Percentiles rank a stretch among this genome's conserved stretches.
These are phyloP conservation scores for Tricholomella constricta DNA, from an alignment of 768 basidiomycete species.

Conservation along the genomic window DNA sequence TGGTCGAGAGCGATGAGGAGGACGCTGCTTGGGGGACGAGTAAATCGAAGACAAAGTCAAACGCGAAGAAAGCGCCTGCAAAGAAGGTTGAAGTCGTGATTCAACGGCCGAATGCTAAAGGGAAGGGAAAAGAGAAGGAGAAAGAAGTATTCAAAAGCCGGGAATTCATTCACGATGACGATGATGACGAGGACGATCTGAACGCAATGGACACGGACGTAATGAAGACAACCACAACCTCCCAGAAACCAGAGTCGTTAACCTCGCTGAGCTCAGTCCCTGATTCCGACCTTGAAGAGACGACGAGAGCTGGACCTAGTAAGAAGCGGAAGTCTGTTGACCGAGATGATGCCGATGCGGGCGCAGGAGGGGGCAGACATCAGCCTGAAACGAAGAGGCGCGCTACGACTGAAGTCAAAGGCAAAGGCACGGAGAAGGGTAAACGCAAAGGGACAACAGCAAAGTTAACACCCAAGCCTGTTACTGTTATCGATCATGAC, in stretches of 20 bases:
- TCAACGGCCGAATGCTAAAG: constrained; percentile 23
- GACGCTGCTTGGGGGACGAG: constrained; percentile 13
- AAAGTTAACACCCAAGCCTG: neutral
- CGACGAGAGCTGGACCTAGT: constrained; percentile 12
- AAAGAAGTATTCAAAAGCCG: constrained; percentile 42
- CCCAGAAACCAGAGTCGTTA: constrained; percentile 15
- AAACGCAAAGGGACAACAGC: neutral
- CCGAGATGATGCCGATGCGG: constrained; percentile 23
- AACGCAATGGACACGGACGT: constrained; percentile 12
- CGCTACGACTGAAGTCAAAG: constrained; percentile 12
- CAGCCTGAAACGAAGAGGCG: constrained; percentile 1
- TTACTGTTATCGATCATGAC: neutral
- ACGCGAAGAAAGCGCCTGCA: constrained; percentile 27
- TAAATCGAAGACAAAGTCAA: constrained; percentile 21
- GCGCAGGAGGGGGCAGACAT: neutral
- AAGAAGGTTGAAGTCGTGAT: constrained; percentile 21
- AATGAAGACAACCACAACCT: neutral
- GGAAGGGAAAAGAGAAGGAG: constrained; percentile 29
- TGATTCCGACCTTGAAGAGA: constrained; percentile 28
- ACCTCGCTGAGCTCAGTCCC: constrained; percentile 26
- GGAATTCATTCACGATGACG: constrained; percentile 41
- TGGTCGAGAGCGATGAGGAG: neutral
- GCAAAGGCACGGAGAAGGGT: constrained; percentile 13
- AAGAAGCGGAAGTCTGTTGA: constrained; percentile 29
- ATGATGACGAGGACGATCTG: constrained; percentile 22